Base-by-base conservation (phyloP, 768 basidiomycete genomes). In the Calocybe gangraenosa region DNA sequence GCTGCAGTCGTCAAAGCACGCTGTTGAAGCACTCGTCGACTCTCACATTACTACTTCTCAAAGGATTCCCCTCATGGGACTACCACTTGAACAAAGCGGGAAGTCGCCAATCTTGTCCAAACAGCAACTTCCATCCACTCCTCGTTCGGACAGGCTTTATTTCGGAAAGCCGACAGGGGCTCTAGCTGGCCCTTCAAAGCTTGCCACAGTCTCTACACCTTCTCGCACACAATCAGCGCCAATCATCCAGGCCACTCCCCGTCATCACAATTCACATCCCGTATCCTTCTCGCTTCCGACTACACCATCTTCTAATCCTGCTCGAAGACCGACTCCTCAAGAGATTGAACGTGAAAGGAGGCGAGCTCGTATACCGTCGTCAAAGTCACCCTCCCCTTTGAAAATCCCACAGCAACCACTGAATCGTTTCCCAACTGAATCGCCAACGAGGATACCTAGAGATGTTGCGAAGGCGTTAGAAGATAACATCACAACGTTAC, bases 401-500 rank as follows among this genome's bases (percentile, higher is more conserved):
- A 79, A 77, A 50, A 58, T 71, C 4, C 46, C 44, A 3, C 49
- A n/a, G 23, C 48, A 38, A 20, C 20, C 52, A 49, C 37, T 57
- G 53, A 43, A 44, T 7, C 42, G 51, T 2, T 44, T 58, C 34
- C 47, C 54, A 20, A 67, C 66, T 10, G 47, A 63, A 10, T 73
- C 74, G 0, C 74, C 68, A 33, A 63, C 70, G 19, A 71, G 72
- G 42, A 68, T 78, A 22, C 68, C 72, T 37, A 65, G 67, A 38
- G 69, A 74, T 39, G 70, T 70, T 19, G 67, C 80, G n/a, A 75
- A 69, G 53, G 82, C 76, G 14, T 65, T 88, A 17, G 77, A 85
- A 50, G 82, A 87, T 51, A 84, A 78, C 48, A 77, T 89, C 39
- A 78, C 79, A 4, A 75, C 77, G 17, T 61, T 88, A 44, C 66